phyloP scores from a whole-genome alignment of 805 yeast genomes.

The Yarrowia divulgata region DNA sequence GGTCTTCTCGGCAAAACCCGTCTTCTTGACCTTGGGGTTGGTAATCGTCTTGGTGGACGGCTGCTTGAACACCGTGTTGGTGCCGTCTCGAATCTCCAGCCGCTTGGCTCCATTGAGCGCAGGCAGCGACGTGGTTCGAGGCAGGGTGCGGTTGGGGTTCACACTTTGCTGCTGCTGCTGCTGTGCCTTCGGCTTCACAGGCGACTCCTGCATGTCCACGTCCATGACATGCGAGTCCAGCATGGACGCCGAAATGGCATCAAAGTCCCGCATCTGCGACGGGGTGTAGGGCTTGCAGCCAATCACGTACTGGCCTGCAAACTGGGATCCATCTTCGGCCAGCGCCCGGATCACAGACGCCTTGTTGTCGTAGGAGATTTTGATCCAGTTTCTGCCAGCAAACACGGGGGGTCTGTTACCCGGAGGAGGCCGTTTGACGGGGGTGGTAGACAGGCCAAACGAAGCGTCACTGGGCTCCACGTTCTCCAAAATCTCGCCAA shows the following conservation, averaged over 20 bases:
- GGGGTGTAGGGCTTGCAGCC: slow-evolving; percentile 76
- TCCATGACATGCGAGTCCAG: slow-evolving; percentile 36
- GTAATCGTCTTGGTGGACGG: slow-evolving; percentile 41
- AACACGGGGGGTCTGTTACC: slow-evolving; percentile 63
- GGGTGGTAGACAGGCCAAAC: slow-evolving; percentile 51
- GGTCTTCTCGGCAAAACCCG: slow-evolving; percentile 30
- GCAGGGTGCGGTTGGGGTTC: slow-evolving; percentile 40
- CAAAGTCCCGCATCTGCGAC: slow-evolving; percentile 46
- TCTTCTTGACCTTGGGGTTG: slow-evolving; percentile 33
- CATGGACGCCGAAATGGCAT: slow-evolving; percentile 38
- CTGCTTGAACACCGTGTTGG: slow-evolving; percentile 45
- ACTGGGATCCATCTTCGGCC: slow-evolving; percentile 77
- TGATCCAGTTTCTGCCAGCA: slow-evolving; percentile 91
- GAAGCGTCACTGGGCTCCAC: slow-evolving; percentile 49
- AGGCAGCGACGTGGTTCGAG: slow-evolving; percentile 32
- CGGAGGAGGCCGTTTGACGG: slow-evolving; percentile 44
- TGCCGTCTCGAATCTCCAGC: slow-evolving; percentile 43
- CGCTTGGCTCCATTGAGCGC: slow-evolving; percentile 17
- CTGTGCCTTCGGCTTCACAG: slow-evolving; percentile 6
- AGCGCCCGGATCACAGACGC: slow-evolving; percentile 82
- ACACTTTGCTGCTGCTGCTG: slow-evolving; percentile 39
- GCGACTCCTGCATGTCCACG: slow-evolving; percentile 40
- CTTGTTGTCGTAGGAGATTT: slow-evolving; percentile 78
- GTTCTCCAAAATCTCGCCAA: slow-evolving; percentile 81
- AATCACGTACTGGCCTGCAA: slow-evolving; percentile 65